These are phyloP conservation scores for Neurospora sublineolata DNA, from an alignment of 495 filamentous ascomycete species.

Conservation along the genomic window DNA sequence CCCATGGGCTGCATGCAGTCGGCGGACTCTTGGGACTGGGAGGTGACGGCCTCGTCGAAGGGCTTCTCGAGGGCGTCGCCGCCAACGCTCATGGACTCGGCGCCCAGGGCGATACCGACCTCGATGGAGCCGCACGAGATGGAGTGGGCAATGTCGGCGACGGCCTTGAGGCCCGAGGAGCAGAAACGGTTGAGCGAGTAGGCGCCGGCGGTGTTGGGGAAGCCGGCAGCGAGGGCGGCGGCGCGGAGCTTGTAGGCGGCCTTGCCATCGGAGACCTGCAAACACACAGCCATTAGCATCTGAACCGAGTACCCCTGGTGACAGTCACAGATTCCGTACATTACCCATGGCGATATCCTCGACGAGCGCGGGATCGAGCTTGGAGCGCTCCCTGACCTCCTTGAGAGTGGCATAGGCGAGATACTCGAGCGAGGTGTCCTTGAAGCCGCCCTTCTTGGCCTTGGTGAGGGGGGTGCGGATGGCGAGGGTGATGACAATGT, in stretches of 20 bases:
- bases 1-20: slow-evolving; percentile 96
- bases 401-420: slow-evolving; percentile 69
- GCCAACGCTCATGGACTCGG: slow-evolving; percentile 72
- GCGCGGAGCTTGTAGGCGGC: slow-evolving; percentile 84
- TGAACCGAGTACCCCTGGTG: not conserved
- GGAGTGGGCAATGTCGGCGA: slow-evolving; percentile 86
- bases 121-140: slow-evolving; percentile 75
- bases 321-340: slow-evolving; percentile 36
- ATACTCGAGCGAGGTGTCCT: slow-evolving; percentile 85
- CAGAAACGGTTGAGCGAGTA: slow-evolving; percentile 91
- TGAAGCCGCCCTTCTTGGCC: slow-evolving; percentile 75
- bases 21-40: slow-evolving; percentile 56
- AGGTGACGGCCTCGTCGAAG: slow-evolving; percentile 68
- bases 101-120: slow-evolving; percentile 74
- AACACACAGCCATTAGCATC: not conserved
- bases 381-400: slow-evolving; percentile 60
- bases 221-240: slow-evolving; percentile 80
- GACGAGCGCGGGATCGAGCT: slow-evolving; percentile 68
- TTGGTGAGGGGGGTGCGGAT: slow-evolving; percentile 72
- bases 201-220: slow-evolving; percentile 77
- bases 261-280: slow-evolving; percentile 71
- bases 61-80: slow-evolving; percentile 55
- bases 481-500: slow-evolving; percentile 84
- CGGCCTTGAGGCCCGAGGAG: slow-evolving; percentile 87
- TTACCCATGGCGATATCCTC: slow-evolving; percentile 93